Evolutionary conservation across 2,329 filamentous ascomycete genomes (phyloP).

Genomic region (Monosporascus sp.): DNA sequence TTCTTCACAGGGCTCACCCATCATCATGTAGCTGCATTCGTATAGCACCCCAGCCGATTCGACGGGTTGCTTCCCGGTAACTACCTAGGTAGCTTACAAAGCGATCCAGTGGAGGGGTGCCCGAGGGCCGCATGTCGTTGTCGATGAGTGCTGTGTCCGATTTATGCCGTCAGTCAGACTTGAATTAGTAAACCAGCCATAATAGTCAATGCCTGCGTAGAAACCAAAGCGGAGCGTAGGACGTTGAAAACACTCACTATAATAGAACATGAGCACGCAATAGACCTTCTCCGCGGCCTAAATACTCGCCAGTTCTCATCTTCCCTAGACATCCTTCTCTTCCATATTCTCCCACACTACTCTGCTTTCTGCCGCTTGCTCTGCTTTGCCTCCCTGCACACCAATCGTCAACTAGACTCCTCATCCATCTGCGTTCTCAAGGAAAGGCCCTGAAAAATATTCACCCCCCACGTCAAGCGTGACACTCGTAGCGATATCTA

Average conservation of each 20-base stretch:
- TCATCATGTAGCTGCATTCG: neutral
- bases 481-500: neutral
- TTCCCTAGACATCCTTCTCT: neutral
- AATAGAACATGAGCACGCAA: neutral
- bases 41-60: neutral
- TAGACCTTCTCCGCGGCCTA: neutral
- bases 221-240: neutral
- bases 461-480: neutral
- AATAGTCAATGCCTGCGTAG: neutral
- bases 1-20: neutral
- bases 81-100: no score
- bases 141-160: neutral
- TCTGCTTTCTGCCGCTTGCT: neutral
- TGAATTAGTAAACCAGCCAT: neutral
- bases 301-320: neutral
- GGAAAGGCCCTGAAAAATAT: neutral
- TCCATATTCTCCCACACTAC: neutral
- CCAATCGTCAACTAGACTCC: neutral
- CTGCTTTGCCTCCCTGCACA: neutral
- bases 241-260: neutral
- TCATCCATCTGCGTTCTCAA: neutral
- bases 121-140: no score
- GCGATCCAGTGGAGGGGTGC: no score
- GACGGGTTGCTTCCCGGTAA: neutral
- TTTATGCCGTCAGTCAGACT: neutral